A percentile compares a stretch with the other conserved stretches of the same genome.
phyloP scores from a whole-genome alignment of 495 filamentous ascomycete genomes.

The Achaetomiella virescens region DNA sequence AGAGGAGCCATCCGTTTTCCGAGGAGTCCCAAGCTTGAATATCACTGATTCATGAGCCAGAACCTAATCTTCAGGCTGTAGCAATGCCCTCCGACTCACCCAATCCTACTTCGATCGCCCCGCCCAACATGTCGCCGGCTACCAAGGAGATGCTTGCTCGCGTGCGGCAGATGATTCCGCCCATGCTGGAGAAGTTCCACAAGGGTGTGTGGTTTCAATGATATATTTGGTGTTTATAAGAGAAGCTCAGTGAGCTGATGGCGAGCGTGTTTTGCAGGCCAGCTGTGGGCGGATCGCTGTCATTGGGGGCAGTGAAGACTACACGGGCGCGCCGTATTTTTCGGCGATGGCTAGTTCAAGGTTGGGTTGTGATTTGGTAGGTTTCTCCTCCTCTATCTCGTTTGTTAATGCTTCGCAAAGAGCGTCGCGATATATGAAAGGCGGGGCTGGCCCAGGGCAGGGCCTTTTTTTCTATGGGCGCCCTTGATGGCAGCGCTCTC shows the following conservation, averaged over 20 bases:
- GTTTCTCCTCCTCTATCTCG: slow-evolving; percentile 9
- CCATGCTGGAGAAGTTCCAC: slow-evolving; percentile 92
- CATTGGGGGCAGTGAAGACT: slow-evolving; percentile 92
- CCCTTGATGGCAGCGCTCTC: neutral
- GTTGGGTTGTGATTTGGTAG: slow-evolving; percentile 78
- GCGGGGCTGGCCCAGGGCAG: too few species aligned
- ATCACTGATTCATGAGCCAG: neutral
- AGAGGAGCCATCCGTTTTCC: too few species aligned
- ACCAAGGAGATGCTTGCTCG: slow-evolving; percentile 65
- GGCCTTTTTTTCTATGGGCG: too few species aligned
- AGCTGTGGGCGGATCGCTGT: slow-evolving; percentile 88
- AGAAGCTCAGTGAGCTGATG: neutral
- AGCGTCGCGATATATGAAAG: too few species aligned
- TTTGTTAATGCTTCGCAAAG: too few species aligned
- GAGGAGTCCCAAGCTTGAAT: too few species aligned
- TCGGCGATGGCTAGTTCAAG: slow-evolving; percentile 92
- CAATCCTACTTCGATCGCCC: neutral
- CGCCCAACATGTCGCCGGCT: slow-evolving; percentile 37
- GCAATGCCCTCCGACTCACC: neutral
- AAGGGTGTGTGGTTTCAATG: slow-evolving; percentile 58
- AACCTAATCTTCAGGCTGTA: neutral
- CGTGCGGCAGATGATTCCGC: slow-evolving; percentile 86
- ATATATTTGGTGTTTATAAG: neutral
- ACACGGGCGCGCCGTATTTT: slow-evolving; percentile 96
- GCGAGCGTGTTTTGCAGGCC: slow-evolving; percentile 42